phyloP scores from a whole-genome alignment of 2,329 filamentous ascomycete species.

The Rhinocladiella similis region DNA sequence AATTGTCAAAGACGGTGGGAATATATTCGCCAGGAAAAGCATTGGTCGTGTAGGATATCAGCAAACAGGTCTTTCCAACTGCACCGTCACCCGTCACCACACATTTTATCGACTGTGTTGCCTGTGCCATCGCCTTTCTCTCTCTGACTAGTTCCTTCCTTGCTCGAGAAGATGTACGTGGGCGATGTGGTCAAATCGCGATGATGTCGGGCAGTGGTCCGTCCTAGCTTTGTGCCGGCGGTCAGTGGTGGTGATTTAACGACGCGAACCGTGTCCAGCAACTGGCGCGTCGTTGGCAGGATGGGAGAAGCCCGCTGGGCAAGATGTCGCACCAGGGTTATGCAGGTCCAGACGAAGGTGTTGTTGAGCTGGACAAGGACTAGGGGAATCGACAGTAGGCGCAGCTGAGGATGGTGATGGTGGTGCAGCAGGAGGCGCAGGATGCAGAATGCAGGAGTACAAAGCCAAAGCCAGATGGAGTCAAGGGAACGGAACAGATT shows the following conservation, averaged over 20 bases:
- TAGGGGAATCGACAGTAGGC: conserved; percentile 1
- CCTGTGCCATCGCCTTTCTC: conserved; percentile 21
- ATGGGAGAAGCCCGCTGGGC: conserved; percentile 12
- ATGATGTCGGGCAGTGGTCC: neutral
- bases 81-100: conserved; percentile 99
- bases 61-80: conserved; percentile 98
- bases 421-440: conserved; percentile 2
- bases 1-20: conserved; percentile 98
- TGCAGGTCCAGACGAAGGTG: conserved; percentile 9
- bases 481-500: neutral
- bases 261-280: conserved; percentile 25
- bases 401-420: neutral
- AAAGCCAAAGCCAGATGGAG: neutral
- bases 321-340: conserved; percentile 12
- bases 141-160: neutral
- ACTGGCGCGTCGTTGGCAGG: conserved; percentile 15
- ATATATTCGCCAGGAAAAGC: conserved; percentile 99
- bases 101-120: conserved; percentile 60
- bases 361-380: conserved; percentile 7
- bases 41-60: conserved; percentile 99
- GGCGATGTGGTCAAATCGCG: neutral
- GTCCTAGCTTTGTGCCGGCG: conserved; percentile 7
- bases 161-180: neutral
- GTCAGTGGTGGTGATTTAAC: conserved; percentile 3
- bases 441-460: neutral